Evolutionary conservation across 2,329 filamentous ascomycete genomes (phyloP), one percentile per base, ranked within the genome.

Genomic region (Clarireedia hainanense): DNA sequence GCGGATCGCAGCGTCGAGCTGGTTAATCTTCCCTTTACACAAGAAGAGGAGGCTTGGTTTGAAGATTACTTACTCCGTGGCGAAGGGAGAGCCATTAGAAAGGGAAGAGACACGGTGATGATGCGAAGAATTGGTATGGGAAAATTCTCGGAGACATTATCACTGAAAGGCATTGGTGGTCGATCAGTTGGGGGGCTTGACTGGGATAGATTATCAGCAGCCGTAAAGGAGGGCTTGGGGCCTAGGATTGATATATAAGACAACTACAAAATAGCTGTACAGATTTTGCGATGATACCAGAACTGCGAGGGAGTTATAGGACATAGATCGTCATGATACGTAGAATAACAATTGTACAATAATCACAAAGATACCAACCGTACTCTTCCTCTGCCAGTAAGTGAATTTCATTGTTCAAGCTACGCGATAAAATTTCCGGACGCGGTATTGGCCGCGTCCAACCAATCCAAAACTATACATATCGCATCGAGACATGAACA

Each of bases 111-210:
- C 64, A 88, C 86, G 0, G 75, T 91, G 1, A 76, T 90, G 62
- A 86, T 91, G 77, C 81, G 88, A 62, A 81, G 79, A 59, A 83
- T 94, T 59, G 83, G 85, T 1, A 84, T 78, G 10, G 86, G 88
- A 12, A 81, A 76, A 56, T 75, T 83, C 54, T 67, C 68, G 2
- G 78, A 80, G 20, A 71, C 75, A 14, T 67, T 77, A 3, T 66
- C 71, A 3, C 73, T 78, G 55, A 73, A 76, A 4, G 72, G 72
- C 5, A 51, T 60, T 3, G 62, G 57, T 42, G 58, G 56, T 42
- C 59, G 61, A 15, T 43, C 57, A 37, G 58, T 68, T 36, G 64
- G 54, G 27, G 66, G 66, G 6, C 50, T 70, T 20, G 64, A 67
- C 36, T 70, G 68, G 68, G 58, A 58, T 15, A 58, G 40, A 23